Evolutionary conservation across 2,329 filamentous ascomycete genomes (phyloP).

Genomic region (Scedosporium apiospermum): DNA sequence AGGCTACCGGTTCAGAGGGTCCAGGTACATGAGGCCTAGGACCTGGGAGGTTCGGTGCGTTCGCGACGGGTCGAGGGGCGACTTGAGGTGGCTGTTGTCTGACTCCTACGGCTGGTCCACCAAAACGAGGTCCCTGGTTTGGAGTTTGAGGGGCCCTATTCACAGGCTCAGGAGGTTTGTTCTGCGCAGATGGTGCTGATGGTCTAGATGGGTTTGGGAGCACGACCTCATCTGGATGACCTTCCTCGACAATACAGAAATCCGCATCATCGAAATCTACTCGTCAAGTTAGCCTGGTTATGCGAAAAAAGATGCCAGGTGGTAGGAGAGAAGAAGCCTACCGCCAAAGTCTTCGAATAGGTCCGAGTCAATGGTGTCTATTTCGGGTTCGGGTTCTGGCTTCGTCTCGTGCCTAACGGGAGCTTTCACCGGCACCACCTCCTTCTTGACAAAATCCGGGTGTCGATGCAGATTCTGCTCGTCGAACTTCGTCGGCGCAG

Average conservation of each 20-base stretch:
- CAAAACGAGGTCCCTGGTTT: slow-evolving; percentile 14
- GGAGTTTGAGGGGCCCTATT: slow-evolving; percentile 23
- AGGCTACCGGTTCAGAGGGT: slow-evolving; percentile 40
- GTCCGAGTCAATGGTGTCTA: neutral
- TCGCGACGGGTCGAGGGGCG: neutral
- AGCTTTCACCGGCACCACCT: slow-evolving; percentile 19
- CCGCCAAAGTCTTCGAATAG: slow-evolving; percentile 17
- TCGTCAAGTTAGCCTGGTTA: slow-evolving; percentile 1
- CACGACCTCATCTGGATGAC: slow-evolving; percentile 68
- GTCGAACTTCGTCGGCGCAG: slow-evolving; percentile 61
- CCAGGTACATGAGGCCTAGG: slow-evolving; percentile 19
- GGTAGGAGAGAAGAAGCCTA: slow-evolving; percentile 5
- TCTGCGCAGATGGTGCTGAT: slow-evolving; percentile 12
- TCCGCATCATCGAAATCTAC: slow-evolving; percentile 69
- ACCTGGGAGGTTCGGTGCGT: slow-evolving; percentile 11
- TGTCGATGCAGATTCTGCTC: slow-evolving; percentile 75
- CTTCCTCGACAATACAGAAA: slow-evolving; percentile 59
- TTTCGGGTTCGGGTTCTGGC: neutral
- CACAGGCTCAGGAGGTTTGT: slow-evolving; percentile 12
- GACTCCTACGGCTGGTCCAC: neutral
- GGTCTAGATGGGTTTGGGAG: slow-evolving; percentile 14
- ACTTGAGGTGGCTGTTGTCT: neutral
- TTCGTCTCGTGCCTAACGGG: neutral
- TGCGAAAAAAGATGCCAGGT: neutral
- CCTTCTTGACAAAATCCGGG: slow-evolving; percentile 60